Percentiles rank a stretch among this genome's conserved stretches.
Conservation (phyloP, 108 stramenopile genomes). For the Nitzschia palea region DNA sequence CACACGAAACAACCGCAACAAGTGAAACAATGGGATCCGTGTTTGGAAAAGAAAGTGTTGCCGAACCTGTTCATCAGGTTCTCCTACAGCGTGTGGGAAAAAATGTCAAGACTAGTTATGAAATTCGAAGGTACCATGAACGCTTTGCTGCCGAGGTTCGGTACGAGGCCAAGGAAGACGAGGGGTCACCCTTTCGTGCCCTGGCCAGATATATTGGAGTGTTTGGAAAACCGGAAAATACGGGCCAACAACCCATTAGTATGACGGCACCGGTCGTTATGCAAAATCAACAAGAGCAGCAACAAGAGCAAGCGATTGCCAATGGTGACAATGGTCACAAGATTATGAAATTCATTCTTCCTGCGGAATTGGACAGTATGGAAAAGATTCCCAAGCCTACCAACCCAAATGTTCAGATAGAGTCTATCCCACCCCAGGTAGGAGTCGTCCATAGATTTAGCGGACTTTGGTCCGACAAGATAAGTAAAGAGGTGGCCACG, state of each 20-base stretch:
- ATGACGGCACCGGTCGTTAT: slow-evolving; percentile 89
- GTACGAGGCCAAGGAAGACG: slow-evolving; percentile 26
- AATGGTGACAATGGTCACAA: slow-evolving; percentile 30
- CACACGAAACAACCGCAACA: too few relatives aligned
- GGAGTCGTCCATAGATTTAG: slow-evolving; percentile 80
- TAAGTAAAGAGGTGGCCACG: slow-evolving; percentile 41
- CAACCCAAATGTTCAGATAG: slow-evolving; percentile 63
- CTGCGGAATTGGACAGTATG: slow-evolving; percentile 67
- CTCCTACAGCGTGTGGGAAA: slow-evolving; percentile 35
- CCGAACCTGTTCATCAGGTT: slow-evolving; percentile 65
- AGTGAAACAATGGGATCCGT: slow-evolving; percentile 84
- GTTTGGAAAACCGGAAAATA: slow-evolving; percentile 74
- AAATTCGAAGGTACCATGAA: slow-evolving; percentile 64
- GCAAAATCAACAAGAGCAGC: slow-evolving; percentile 14
- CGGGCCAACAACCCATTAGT: slow-evolving; percentile 51
- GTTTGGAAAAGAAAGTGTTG: slow-evolving; percentile 72
- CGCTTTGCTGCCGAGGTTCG: slow-evolving; percentile 45
- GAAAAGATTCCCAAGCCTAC: slow-evolving; percentile 81
- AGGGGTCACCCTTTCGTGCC: slow-evolving; percentile 49
- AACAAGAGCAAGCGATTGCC: slow-evolving; percentile 54
- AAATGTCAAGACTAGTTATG: slow-evolving; percentile 55
- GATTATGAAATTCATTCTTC: slow-evolving; percentile 87
- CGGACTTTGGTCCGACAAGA: slow-evolving; percentile 40
- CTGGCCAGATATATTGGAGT: slow-evolving; percentile 88
- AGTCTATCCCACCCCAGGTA: slow-evolving; percentile 55